Percentiles rank a stretch among this genome's conserved stretches.
Evolutionary conservation across 306 rosid genomes (phyloP).

Genomic region (Glycine tomentella): DNA sequence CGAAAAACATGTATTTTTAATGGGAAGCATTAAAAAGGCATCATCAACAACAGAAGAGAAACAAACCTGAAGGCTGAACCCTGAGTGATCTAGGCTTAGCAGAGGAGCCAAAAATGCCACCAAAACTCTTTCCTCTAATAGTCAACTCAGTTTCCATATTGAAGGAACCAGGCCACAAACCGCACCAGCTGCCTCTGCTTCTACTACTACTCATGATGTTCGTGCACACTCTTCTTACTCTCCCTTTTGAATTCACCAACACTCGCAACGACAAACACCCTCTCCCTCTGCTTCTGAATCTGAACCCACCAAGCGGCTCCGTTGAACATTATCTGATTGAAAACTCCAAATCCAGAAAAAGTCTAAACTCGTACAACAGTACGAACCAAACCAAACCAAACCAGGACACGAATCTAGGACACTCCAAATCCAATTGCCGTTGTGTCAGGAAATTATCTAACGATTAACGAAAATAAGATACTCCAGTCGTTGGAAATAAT

Average conservation of each 20-base stretch:
- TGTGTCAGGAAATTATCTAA: constrained; percentile 1
- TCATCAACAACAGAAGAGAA: constrained; percentile 31
- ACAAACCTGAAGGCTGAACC: constrained; percentile 80
- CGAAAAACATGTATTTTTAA: too few species aligned
- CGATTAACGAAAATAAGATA: not conserved
- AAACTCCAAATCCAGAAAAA: constrained; percentile 36
- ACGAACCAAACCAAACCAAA: not conserved
- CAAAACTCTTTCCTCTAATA: constrained; percentile 49
- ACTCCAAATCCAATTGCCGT: not conserved
- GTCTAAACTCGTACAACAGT: constrained; percentile 39
- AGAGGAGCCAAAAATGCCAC: constrained; percentile 60
- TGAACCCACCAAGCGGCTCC: constrained; percentile 51
- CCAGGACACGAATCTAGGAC: constrained; percentile 26
- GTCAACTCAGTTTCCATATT: constrained; percentile 66
- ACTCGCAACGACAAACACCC: not conserved
- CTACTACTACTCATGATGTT: constrained; percentile 52
- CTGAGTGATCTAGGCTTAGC: constrained; percentile 65
- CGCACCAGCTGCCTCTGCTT: constrained; percentile 52
- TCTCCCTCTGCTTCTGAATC: constrained; percentile 53
- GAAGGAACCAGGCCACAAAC: constrained; percentile 57
- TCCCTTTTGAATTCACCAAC: constrained; percentile 47
- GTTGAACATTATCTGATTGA: constrained; percentile 58
- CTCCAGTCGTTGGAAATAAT: not conserved
- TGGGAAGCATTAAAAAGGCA: not conserved
- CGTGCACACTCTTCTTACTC: constrained; percentile 35